These are phyloP conservation scores for Brassica hybrid DNA, from an alignment of 441 rosid species.

Conservation along the genomic window DNA sequence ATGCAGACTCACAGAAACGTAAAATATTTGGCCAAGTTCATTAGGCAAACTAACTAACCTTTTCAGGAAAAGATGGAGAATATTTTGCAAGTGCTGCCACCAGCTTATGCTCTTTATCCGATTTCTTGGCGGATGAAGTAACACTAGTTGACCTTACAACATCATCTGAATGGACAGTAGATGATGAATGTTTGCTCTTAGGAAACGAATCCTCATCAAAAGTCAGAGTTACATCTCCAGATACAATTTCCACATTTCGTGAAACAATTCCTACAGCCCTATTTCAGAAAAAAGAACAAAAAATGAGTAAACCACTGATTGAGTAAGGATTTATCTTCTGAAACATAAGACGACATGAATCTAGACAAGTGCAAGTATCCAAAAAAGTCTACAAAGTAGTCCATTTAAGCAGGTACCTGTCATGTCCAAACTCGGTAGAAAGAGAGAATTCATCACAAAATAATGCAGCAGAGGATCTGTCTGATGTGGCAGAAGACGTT, in stretches of 20 bases:
- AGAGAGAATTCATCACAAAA: slow-evolving; percentile 82
- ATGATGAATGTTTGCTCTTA: slow-evolving; percentile 59
- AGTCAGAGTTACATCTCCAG: too few species aligned
- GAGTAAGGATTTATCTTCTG: slow-evolving; percentile 22
- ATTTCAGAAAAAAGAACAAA: slow-evolving; percentile 37
- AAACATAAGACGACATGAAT: slow-evolving; percentile 12
- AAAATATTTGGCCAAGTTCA: slow-evolving; percentile 1
- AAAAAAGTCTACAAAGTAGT: slow-evolving; percentile 21
- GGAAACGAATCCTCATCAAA: slow-evolving; percentile 78
- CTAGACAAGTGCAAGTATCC: slow-evolving; percentile 19
- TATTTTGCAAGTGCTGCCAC: slow-evolving; percentile 63
- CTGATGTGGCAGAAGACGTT: slow-evolving; percentile 51
- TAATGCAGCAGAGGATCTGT: slow-evolving; percentile 72
- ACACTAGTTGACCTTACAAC: slow-evolving; percentile 40
- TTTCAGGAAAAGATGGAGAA: slow-evolving; percentile 79
- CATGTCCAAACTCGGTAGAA: slow-evolving; percentile 88
- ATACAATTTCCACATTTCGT: slow-evolving; percentile 66
- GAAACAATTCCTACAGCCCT: slow-evolving; percentile 85
- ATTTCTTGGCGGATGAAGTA: slow-evolving; percentile 50
- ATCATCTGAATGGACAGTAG: slow-evolving; percentile 50
- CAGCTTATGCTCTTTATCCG: slow-evolving; percentile 51
- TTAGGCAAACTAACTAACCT: slow-evolving; percentile 63
- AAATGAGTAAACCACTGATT: slow-evolving; percentile 27
- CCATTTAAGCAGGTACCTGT: slow-evolving; percentile 60
- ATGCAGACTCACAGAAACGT: slow-evolving; percentile 15